Conservation (phyloP, 2,329 filamentous ascomycete genomes). For the Penicillium verrucosum region DNA sequence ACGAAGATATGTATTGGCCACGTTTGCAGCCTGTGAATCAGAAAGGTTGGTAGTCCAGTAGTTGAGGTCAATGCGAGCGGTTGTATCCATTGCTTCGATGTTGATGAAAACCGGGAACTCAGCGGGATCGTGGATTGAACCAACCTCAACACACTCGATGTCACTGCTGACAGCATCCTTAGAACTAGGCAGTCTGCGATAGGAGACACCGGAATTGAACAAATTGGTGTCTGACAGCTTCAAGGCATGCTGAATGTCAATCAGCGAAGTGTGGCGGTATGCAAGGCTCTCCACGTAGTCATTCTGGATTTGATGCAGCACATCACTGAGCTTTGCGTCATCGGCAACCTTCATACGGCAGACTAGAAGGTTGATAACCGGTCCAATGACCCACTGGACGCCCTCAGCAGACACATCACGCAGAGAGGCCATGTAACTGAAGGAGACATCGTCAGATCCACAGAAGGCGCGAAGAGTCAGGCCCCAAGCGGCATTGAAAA, state of each 20-base stretch:
- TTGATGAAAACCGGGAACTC: constrained; percentile 50
- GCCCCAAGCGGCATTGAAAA: constrained; percentile 70
- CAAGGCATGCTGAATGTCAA: constrained; percentile 48
- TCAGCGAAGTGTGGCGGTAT: constrained; percentile 44
- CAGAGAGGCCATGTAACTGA: constrained; percentile 46
- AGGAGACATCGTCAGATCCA: constrained; percentile 66
- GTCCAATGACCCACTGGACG: constrained; percentile 46
- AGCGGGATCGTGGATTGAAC: constrained; percentile 47
- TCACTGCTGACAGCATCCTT: constrained; percentile 22
- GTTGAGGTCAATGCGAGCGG: constrained; percentile 38
- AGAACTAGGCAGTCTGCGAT: constrained; percentile 40
- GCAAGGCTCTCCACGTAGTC: constrained; percentile 48
- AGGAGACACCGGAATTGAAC: constrained; percentile 51
- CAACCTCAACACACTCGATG: constrained; percentile 40
- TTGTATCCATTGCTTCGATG: constrained; percentile 46
- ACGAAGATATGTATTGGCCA: constrained; percentile 38
- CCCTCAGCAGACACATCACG: constrained; percentile 41
- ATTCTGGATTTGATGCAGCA: constrained; percentile 44
- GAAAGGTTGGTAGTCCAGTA: constrained; percentile 44
- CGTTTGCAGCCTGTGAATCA: constrained; percentile 37
- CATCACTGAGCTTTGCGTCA: constrained; percentile 33
- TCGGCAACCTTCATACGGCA: constrained; percentile 42
- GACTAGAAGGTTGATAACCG: constrained; percentile 47
- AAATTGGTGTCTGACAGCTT: constrained; percentile 38
- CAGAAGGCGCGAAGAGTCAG: constrained; percentile 59